Evolutionary conservation across 306 rosid species (phyloP), one percentile per base, ranked within the genome.

Genomic region (Cucurbita argyrosperma): DNA sequence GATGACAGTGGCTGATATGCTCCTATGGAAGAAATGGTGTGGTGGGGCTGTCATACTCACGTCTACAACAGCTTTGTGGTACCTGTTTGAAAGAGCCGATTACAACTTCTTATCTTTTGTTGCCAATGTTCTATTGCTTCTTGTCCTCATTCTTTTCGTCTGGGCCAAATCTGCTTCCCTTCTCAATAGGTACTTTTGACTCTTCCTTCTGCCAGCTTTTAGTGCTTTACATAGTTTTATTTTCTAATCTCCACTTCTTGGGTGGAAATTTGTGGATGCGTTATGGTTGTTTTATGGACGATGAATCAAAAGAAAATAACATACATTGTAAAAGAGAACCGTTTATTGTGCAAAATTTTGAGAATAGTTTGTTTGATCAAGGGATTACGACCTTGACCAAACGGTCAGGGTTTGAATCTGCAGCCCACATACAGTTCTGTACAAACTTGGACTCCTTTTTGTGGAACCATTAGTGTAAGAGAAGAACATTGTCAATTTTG

Each of bases 81-180:
- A 76, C 54, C 80, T 90, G 4, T 94, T 94, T 65, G 97, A 94
- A 80, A 88, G 90, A 42, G 97, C 90, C 4, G 96, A 96, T 50
- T 95, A 95, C 80, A 95, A 88, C 78, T 82, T 86, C 70, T 61
- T 95, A 59, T 89, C 99, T 13, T 95, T 95, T 78, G 92, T 77
- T 26, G 85, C 98, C 55, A 91, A 95, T 89, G 99, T 95, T 55
- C 75, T 89, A 5, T 84, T 90, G 82, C 92, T 94, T 47, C 97
- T 94, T 21, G 90, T 94, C n/a, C 76, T 84, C 40, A 90, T 94
- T 71, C 90, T 95, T 58, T 95, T 95, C 68, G 78, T 89, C 73
- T 95, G 99, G 99, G 97, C 92, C 66, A 91, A 91, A 87, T 88
- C 99, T 75, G 99, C 99, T 77, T 84, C 92, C 61, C 96, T 95